Base-by-base conservation (phyloP, 2,329 filamentous ascomycete species). In the Colletotrichum spaethianum region DNA sequence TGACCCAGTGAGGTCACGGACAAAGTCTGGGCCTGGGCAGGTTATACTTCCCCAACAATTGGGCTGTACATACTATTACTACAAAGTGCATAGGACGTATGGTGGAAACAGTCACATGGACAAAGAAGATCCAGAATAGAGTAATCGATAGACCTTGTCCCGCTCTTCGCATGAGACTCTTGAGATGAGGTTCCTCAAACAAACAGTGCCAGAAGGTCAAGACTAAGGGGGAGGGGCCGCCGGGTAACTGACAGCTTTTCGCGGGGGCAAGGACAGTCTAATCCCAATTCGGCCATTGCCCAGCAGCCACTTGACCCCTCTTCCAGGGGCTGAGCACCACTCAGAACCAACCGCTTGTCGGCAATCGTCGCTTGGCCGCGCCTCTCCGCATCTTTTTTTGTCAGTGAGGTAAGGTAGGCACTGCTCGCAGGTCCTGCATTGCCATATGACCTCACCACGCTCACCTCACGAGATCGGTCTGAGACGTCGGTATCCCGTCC, bases 381-480 rank as follows among this genome's bases (percentile, higher is more conserved):
- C 61, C 67, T 71, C 70, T 72, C 70, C 67, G 70, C 70, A 73
- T 67, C 14, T 11, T 55, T 20, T 62, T 55, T 60, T n/a, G 42
- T 31, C 26, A n/a, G 52, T 55, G 20, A 14, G 11, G 7, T 16
- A 28, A n/a, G 33, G 11, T 48, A 16, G 31, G 46, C 33, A 46
- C 31, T 42, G 50, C 26, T 20, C 31, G 36, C 48, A 28, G 18
- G 26, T 38, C 33, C 48, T 71, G 68, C 48, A 52, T 68, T 52
- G 48, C 61, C 42, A 40, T 57, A 73, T 73, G 70, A 73, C 70
- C 70, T 73, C 70, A 73, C 67, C 55, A 67, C 33, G 33, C 61
- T 71, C 40, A 71, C 61, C 70, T 73, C 70, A 73, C 67, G 70
- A 73, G 70, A 73, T 73, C 70, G 64, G 42, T 38, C 50, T 59